Evolutionary conservation across 2,329 filamentous ascomycete species (phyloP).

Genomic region (Trichophyton schoenleinii): DNA sequence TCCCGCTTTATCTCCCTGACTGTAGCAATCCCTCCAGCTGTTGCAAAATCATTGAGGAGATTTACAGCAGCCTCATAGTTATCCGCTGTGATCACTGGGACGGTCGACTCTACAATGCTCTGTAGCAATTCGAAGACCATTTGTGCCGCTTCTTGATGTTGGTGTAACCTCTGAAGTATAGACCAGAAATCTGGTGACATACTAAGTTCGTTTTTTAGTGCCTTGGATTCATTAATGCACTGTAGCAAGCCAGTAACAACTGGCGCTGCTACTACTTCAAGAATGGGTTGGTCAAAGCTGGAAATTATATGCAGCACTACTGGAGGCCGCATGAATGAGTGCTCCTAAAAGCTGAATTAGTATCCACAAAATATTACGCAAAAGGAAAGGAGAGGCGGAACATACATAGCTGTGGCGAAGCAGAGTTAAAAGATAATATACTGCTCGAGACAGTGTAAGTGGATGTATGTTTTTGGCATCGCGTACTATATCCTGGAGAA

Average conservation of each 20-base stretch:
- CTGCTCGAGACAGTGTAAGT: slow-evolving; percentile 68
- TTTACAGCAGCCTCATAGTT: slow-evolving; percentile 85
- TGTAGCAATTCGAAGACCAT: slow-evolving; percentile 82
- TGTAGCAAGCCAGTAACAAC: slow-evolving; percentile 66
- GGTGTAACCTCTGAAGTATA: slow-evolving; percentile 63
- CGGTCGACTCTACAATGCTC: slow-evolving; percentile 56
- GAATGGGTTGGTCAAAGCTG: slow-evolving; percentile 63
- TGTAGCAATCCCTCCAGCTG: slow-evolving; percentile 61
- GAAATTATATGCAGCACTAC: slow-evolving; percentile 86
- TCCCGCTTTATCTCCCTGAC: slow-evolving; percentile 58
- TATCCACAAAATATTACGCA: not conserved
- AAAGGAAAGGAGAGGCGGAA: slow-evolving; percentile 10
- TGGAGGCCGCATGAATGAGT: slow-evolving; percentile 82
- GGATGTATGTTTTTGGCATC: slow-evolving; percentile 68
- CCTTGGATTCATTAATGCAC: slow-evolving; percentile 65
- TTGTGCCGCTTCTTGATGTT: slow-evolving; percentile 55
- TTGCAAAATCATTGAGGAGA: slow-evolving; percentile 80
- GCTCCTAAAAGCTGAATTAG: slow-evolving; percentile 46
- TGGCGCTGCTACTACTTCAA: slow-evolving; percentile 63
- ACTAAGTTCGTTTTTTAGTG: slow-evolving; percentile 81
- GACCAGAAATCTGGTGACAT: slow-evolving; percentile 97
- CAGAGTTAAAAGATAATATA: slow-evolving; percentile 75
- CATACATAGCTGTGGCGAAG: slow-evolving; percentile 75
- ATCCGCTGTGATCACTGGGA: slow-evolving; percentile 77
- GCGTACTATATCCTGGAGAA: slow-evolving; percentile 67